Percentiles rank a stretch among this genome's conserved stretches.
These are phyloP conservation scores for Aspergillus incahuasiensis DNA, from an alignment of 495 filamentous ascomycete genomes.

Conservation along the genomic window DNA sequence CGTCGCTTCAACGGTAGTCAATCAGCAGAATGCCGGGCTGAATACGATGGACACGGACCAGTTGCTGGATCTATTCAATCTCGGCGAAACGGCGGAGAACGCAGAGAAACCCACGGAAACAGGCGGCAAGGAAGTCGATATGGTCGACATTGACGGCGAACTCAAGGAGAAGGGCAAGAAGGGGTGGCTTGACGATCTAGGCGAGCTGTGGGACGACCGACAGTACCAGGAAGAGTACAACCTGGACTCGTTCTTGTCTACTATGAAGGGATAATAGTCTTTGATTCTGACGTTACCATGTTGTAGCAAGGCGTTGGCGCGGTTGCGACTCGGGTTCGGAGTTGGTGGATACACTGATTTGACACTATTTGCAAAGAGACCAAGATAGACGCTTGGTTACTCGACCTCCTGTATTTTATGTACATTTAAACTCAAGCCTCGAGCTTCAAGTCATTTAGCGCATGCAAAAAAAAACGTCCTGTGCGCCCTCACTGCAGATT, in stretches of 20 bases:
- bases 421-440: background rate
- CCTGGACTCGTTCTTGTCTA: conserved; percentile 84
- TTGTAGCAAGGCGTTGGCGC: background rate
- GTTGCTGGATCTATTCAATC: conserved; percentile 92
- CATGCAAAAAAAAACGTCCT: background rate
- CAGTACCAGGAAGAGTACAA: conserved; percentile 98
- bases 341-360: background rate
- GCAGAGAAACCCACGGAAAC: conserved; percentile 56
- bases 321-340: background rate
- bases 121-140: conserved; percentile 72
- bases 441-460: background rate
- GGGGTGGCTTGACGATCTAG: conserved; percentile 88
- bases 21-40: conserved; percentile 95
- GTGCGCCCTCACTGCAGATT: conserved; percentile 51
- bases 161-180: conserved; percentile 95
- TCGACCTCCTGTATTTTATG: conserved; percentile 6
- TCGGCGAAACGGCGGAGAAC: conserved; percentile 71
- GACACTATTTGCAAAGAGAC: background rate
- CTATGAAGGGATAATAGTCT: conserved; percentile 60
- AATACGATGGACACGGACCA: conserved; percentile 97
- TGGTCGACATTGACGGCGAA: conserved; percentile 90
- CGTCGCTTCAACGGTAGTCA: conserved; percentile 95
- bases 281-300: background rate
- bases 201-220: conserved; percentile 92
- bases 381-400: conserved; percentile 5